Conservation (phyloP, 148 eudicot genomes). For the Fagopyrum tataricum region DNA sequence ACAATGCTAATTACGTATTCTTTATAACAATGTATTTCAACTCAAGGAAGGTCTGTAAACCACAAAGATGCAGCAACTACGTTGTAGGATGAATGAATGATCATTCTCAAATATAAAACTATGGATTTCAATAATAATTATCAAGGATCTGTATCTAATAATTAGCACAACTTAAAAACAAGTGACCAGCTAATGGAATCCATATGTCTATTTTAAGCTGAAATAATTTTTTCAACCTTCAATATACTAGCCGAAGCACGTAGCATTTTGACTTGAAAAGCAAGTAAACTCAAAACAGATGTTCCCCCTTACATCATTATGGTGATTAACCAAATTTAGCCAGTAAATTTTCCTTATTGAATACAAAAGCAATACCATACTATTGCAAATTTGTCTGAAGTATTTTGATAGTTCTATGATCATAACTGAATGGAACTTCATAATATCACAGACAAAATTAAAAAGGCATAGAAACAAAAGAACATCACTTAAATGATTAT, state of each 20-base stretch:
- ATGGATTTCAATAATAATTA: too few relatives aligned
- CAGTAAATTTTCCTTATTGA: not conserved
- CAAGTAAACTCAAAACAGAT: too few relatives aligned
- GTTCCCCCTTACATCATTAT: not conserved
- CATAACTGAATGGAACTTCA: not conserved
- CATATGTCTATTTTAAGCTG: not conserved
- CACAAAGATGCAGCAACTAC: not conserved
- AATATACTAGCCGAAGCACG: not conserved
- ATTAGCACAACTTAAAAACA: too few relatives aligned
- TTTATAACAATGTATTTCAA: not conserved
- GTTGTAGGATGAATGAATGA: not conserved
- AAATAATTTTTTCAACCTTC: not conserved
- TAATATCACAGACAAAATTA: not conserved
- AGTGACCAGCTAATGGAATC: not conserved
- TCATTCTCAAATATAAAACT: too few relatives aligned
- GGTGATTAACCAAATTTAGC: not conserved
- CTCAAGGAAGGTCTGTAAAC: not conserved
- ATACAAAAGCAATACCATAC: not conserved
- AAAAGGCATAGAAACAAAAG: not conserved
- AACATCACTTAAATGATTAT: not conserved
- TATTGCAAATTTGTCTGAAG: too few relatives aligned
- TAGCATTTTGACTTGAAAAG: too few relatives aligned
- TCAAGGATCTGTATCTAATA: too few relatives aligned
- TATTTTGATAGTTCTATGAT: not conserved
- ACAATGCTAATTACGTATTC: not conserved